Conservation (phyloP, 2,329 filamentous ascomycete species). For the Aspergillus costaricaensis region DNA sequence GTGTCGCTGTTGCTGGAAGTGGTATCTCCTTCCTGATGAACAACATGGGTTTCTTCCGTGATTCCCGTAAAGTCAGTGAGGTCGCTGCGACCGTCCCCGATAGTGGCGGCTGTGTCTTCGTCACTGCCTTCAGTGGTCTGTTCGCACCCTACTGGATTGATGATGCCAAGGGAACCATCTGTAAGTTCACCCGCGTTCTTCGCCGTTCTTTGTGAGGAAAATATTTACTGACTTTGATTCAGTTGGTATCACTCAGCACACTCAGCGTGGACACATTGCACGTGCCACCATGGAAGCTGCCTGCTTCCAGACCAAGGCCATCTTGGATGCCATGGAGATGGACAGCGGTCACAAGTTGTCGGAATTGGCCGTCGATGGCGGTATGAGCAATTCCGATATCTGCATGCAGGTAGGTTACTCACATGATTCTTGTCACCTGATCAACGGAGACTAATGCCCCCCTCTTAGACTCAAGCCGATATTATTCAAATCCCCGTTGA, state of each 20-base stretch:
- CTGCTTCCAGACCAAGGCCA: conserved; percentile 90
- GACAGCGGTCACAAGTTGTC: conserved; percentile 76
- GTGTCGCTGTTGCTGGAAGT: conserved; percentile 78
- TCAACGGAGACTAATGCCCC: conserved; percentile 16
- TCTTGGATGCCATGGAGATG: conserved; percentile 86
- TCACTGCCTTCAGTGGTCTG: conserved; percentile 86
- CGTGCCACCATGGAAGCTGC: conserved; percentile 87
- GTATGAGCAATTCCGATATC: conserved; percentile 83
- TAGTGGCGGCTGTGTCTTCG: conserved; percentile 81
- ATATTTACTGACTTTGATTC: conserved; percentile 9
- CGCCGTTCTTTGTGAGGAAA: neutral
- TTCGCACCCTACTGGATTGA: conserved; percentile 96
- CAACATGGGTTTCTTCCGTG: conserved; percentile 64
- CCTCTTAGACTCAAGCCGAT: conserved; percentile 72
- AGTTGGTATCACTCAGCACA: conserved; percentile 84
- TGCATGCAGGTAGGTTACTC: conserved; percentile 70
- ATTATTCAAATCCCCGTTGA: conserved; percentile 81
- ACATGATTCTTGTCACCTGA: neutral
- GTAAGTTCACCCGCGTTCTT: conserved; percentile 46
- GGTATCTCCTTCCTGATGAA: conserved; percentile 75
- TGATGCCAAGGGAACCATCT: conserved; percentile 84
- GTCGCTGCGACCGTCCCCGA: conserved; percentile 67
- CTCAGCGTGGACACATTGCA: conserved; percentile 80
- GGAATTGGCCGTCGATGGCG: conserved; percentile 80
- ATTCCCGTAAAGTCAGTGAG: conserved; percentile 64